Base-by-base conservation (phyloP, 2,329 filamentous ascomycete genomes). In the Cryphonectria japonica region DNA sequence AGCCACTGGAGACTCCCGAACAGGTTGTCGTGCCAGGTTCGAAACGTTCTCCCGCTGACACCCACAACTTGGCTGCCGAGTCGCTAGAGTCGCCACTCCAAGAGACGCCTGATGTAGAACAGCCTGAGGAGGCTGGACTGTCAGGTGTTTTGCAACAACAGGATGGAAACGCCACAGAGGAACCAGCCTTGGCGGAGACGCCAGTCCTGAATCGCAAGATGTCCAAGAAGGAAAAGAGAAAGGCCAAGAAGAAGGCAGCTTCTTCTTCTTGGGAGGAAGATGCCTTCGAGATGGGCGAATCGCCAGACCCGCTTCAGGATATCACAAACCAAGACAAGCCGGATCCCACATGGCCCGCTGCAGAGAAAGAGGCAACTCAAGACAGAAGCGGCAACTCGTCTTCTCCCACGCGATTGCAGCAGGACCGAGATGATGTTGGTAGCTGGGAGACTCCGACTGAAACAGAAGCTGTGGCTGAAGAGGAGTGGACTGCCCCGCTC, bases 231-330 rank as follows among this genome's bases (percentile, higher is more conserved):
- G 73, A 74, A 29, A 72, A 69, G 70, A 71, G 67, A 50, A 70
- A 57, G 73, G 77, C 77, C 13, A 79, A 80, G 74, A 80, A 79
- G 63, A 73, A 78, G 54, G 78, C 76, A 14, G n/a, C 59, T n/a
- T 69, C 62, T 32, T 69, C 62, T 63, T 46, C 72, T 34, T 70
- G 65, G 67, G 72, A 72, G 43, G 63, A 68, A 7, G 66, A 71
- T n/a, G 60, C 50, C 3, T 29, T 62, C 11, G 71, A 75, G 64
- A 26, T 60, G 65, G 64, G 63, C 52, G 50, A 75, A 71, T 57
- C 73, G 67, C 62, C 71, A 69, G 50, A 32, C 29, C 16, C 46
- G 57, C n/a, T 57, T 13, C 43, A 70, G 34, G 71, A 73, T 34
- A 50, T 26, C 16, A 37, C 67, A 60, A 34, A 14, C 14, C 50